Evolutionary conservation across 352 stramenopile species (phyloP).

Genomic region (Globisporangium abappressorium): DNA sequence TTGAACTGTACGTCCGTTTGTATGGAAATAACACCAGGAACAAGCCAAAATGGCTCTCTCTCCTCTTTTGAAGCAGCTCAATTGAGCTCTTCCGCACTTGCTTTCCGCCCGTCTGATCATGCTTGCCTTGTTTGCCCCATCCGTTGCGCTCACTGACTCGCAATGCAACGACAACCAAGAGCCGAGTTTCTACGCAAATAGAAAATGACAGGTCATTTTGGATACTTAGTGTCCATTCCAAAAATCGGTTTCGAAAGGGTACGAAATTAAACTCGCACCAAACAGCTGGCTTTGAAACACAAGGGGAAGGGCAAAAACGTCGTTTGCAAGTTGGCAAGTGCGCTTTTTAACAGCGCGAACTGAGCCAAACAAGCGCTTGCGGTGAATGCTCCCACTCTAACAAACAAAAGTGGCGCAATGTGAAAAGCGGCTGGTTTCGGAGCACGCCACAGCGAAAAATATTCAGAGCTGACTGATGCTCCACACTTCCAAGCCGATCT

Average conservation of each 20-base stretch:
- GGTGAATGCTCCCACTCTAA: background rate
- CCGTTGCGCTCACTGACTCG: background rate
- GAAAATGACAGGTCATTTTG: background rate
- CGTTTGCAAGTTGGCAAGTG: background rate
- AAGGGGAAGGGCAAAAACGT: background rate
- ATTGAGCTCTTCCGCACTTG: background rate
- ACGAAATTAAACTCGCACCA: background rate
- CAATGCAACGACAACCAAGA: constrained; percentile 1
- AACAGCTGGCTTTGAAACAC: constrained; percentile 3
- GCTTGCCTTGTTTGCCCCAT: background rate
- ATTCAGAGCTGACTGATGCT: background rate
- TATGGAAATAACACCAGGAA: background rate
- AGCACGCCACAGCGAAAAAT: constrained; percentile 2
- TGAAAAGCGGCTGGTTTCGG: background rate
- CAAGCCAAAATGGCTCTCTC: constrained; percentile 3
- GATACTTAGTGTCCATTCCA: too few species aligned
- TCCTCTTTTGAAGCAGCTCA: background rate
- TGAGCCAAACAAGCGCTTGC: background rate
- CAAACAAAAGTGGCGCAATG: background rate
- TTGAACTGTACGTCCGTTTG: constrained; percentile 4
- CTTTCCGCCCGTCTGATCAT: constrained; percentile 1
- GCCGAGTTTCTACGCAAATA: constrained; percentile 6
- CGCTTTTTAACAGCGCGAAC: background rate
- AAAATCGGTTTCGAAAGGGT: background rate
- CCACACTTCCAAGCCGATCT: background rate